These are phyloP conservation scores for Rhododendron simsii DNA, from an alignment of 148 eudicot species.

Conservation along the genomic window DNA sequence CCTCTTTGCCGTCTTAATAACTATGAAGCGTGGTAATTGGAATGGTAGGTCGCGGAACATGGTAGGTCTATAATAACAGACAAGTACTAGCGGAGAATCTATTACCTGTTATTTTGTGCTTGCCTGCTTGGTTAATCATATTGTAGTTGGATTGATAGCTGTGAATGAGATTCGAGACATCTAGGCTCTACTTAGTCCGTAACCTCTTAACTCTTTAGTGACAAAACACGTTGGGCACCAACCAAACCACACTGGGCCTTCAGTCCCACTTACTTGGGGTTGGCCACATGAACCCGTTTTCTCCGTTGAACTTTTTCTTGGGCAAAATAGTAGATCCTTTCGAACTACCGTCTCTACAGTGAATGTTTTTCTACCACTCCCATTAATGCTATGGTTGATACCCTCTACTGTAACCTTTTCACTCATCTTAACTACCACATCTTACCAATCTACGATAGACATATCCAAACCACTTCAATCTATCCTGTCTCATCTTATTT, in stretches of 20 bases:
- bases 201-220: not conserved
- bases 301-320: no score
- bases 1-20: not conserved
- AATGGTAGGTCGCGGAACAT: not conserved
- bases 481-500: not conserved
- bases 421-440: not conserved
- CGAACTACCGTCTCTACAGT: not conserved
- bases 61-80: not conserved
- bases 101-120: not conserved
- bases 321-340: not conserved
- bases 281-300: not conserved
- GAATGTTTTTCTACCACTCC: not conserved
- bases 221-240: not conserved
- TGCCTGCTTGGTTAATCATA: not conserved
- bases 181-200: not conserved
- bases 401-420: not conserved
- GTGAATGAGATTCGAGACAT: not conserved
- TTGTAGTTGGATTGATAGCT: not conserved
- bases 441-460: not conserved
- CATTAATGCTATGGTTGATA: not conserved
- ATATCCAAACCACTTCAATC: not conserved
- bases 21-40: not conserved
- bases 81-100: not conserved
- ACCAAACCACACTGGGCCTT: not conserved
- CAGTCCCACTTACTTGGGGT: not conserved